Conservation (phyloP, 345 rosid genomes). For the Psidium guajava region DNA sequence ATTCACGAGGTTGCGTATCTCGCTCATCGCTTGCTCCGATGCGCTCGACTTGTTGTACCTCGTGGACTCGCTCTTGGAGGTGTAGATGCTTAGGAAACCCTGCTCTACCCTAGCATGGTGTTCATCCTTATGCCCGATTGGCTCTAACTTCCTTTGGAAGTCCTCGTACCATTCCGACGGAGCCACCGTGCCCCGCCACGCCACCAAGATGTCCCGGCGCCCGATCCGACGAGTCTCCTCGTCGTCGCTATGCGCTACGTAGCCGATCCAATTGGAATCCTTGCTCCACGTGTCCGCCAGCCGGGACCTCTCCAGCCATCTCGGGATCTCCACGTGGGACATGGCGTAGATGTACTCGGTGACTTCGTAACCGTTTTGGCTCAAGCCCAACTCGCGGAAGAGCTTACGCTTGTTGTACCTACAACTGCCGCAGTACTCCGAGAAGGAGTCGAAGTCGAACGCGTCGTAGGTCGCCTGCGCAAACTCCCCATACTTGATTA, state of each 20-base stretch:
- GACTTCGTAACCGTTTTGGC: conserved; percentile 18
- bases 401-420: conserved; percentile 15
- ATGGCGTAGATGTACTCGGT: conserved; percentile 27
- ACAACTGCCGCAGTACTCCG: conserved; percentile 32
- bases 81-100: conserved; percentile 33
- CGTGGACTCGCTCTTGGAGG: conserved; percentile 15
- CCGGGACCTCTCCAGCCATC: conserved; percentile 18
- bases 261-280: conserved; percentile 44
- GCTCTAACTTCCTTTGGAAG: conserved; percentile 16
- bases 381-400: conserved; percentile 13
- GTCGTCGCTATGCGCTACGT: conserved; percentile 19
- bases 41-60: conserved; percentile 36
- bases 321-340: conserved; percentile 25
- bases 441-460: conserved; percentile 28
- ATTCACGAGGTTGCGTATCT: conserved; percentile 13
- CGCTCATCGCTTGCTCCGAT: conserved; percentile 32
- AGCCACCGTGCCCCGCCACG: conserved; percentile 36
- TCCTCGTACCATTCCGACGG: conserved; percentile 26
- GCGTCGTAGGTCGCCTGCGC: conserved; percentile 32
- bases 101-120: conserved; percentile 14
- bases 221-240: conserved; percentile 20
- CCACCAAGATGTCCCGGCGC: conserved; percentile 28
- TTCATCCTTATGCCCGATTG: conserved; percentile 4
- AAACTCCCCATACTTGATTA: conserved; percentile 36
- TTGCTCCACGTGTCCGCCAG: conserved; percentile 17